Conservation (phyloP, 2,329 filamentous ascomycete genomes). For the Ceratocystiopsis sp. region DNA sequence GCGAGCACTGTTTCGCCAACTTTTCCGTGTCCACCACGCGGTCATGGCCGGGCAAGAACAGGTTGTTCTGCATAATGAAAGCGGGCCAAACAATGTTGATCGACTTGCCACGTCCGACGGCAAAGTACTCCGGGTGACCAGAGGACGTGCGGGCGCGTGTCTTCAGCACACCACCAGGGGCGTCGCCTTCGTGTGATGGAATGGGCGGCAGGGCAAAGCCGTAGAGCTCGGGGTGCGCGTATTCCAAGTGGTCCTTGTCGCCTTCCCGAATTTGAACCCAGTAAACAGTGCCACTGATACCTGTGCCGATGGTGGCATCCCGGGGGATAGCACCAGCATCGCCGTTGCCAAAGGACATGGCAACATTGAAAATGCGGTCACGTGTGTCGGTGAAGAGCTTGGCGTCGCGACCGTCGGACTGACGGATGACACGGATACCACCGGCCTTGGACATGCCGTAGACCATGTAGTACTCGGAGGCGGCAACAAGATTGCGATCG, state of each 20-base stretch:
- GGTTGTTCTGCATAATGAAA: constrained; percentile 43
- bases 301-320: constrained; percentile 80
- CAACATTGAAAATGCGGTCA: constrained; percentile 89
- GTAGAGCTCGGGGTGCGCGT: constrained; percentile 63
- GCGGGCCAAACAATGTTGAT: constrained; percentile 75
- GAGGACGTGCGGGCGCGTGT: constrained; percentile 84
- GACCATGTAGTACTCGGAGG: constrained; percentile 78
- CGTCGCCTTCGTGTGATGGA: constrained; percentile 72
- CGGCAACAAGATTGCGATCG: constrained; percentile 80
- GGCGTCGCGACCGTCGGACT: constrained; percentile 81
- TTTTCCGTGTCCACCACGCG: constrained; percentile 71
- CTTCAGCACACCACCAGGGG: constrained; percentile 83
- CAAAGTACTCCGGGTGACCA: constrained; percentile 82
- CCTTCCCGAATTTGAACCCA: constrained; percentile 70
- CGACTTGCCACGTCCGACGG: constrained; percentile 85
- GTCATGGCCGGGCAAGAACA: constrained; percentile 46
- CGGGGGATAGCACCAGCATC: constrained; percentile 39
- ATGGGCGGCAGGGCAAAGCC: constrained; percentile 83
- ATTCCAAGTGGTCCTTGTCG: constrained; percentile 63
- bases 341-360: constrained; percentile 53
- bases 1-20: constrained; percentile 68
- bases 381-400: constrained; percentile 83
- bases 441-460: constrained; percentile 90
- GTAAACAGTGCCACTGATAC: constrained; percentile 91
- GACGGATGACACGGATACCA: constrained; percentile 81